Evolutionary conservation across 768 basidiomycete genomes (phyloP).

Genomic region (Chalciporus chontae): DNA sequence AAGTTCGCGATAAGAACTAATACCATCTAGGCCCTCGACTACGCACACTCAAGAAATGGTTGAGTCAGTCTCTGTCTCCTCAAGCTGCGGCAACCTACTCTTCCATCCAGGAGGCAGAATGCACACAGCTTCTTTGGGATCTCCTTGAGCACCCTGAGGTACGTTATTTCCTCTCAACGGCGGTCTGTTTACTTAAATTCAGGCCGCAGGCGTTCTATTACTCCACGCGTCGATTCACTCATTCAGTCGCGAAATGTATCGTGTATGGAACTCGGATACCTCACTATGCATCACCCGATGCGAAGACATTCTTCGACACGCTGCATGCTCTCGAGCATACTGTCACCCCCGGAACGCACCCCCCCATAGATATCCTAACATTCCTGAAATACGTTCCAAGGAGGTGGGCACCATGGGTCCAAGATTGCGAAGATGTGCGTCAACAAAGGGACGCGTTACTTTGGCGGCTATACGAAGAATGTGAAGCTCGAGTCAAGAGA

Average conservation of each 20-base stretch:
- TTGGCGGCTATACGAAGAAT: constrained; percentile 4
- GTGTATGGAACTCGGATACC: constrained; percentile 3
- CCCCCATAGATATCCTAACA: constrained; percentile 5
- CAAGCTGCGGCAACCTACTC: not conserved
- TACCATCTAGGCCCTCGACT: constrained; percentile 1
- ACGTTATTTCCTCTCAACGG: not conserved
- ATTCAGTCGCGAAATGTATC: constrained; percentile 3
- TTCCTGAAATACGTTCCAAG: constrained; percentile 5
- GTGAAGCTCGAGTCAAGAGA: not conserved
- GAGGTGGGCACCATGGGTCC: constrained; percentile 5
- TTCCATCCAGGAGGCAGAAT: constrained; percentile 4
- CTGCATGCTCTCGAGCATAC: constrained; percentile 5
- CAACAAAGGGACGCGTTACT: constrained; percentile 2
- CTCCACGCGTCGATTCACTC: constrained; percentile 4
- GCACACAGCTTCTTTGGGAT: constrained; percentile 1
- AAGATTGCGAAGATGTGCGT: constrained; percentile 5
- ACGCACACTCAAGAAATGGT: constrained; percentile 5
- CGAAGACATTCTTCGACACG: not conserved
- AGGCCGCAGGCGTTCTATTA: constrained; percentile 1
- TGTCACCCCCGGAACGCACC: constrained; percentile 2
- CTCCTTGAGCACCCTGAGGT: constrained; percentile 3
- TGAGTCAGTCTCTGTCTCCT: not conserved
- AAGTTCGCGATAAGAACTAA: not conserved
- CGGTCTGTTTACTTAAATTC: too few species aligned
- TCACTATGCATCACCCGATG: constrained; percentile 3